Conservation (phyloP, 306 rosid species). For the Prunus mira region DNA sequence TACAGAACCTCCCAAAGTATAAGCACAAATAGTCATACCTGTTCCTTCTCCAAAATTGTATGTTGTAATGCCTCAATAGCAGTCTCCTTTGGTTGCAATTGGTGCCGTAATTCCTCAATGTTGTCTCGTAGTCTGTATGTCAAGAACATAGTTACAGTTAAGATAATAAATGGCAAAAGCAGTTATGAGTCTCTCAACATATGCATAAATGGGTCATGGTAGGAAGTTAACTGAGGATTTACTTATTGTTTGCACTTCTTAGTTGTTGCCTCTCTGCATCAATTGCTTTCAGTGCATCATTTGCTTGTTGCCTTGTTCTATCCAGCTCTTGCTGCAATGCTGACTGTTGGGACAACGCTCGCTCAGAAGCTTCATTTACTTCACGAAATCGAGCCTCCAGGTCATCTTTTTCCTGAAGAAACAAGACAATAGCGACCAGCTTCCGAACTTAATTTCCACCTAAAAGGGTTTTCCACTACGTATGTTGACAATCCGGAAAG, state of each 20-base stretch:
- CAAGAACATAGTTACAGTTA: slow-evolving; percentile 22
- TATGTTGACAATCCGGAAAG: background rate
- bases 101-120: slow-evolving; percentile 77
- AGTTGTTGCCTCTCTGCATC: slow-evolving; percentile 93
- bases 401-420: slow-evolving; percentile 90
- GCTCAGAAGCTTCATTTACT: slow-evolving; percentile 75
- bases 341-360: slow-evolving; percentile 68
- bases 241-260: slow-evolving; percentile 95
- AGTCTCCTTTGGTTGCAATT: slow-evolving; percentile 84
- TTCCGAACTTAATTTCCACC: slow-evolving; percentile 27
- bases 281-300: slow-evolving; percentile 93
- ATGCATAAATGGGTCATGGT: slow-evolving; percentile 16
- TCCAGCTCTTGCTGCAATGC: slow-evolving; percentile 89
- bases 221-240: slow-evolving; percentile 26
- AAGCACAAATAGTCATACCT: slow-evolving; percentile 49
- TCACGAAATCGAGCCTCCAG: slow-evolving; percentile 66
- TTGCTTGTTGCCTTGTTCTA: slow-evolving; percentile 95
- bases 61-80: slow-evolving; percentile 80
- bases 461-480: background rate
- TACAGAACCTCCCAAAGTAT: background rate
- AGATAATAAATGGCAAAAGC: slow-evolving; percentile 7
- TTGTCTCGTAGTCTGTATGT: slow-evolving; percentile 81
- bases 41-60: slow-evolving; percentile 84
- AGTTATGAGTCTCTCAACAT: slow-evolving; percentile 17
- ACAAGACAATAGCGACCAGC: slow-evolving; percentile 31